Percentiles rank a stretch among this genome's conserved stretches.
Evolutionary conservation across 768 basidiomycete genomes (phyloP).

Genomic region (Tephrocybe sp.): DNA sequence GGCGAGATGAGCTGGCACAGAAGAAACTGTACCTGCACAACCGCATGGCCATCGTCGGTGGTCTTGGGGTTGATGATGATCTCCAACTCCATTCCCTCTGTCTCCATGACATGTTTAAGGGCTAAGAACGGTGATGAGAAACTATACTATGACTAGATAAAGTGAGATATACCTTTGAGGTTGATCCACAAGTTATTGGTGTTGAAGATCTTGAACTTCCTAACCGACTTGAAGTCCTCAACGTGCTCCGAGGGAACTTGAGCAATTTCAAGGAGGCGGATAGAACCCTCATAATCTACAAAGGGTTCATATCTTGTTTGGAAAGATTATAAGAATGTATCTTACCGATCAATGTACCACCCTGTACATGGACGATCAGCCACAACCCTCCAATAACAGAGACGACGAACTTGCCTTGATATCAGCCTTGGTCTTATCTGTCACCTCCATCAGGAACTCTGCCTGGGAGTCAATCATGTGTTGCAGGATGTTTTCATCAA

Average conservation of each 20-base stretch:
- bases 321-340: constrained; percentile 1
- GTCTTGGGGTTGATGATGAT: constrained; percentile 93
- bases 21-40: constrained; percentile 60
- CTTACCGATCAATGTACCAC: constrained; percentile 77
- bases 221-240: constrained; percentile 89
- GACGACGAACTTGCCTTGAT: constrained; percentile 30
- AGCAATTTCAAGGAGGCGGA: constrained; percentile 89
- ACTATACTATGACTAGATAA: neutral
- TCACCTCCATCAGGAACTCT: constrained; percentile 94
- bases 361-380: constrained; percentile 32
- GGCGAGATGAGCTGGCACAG: too few species aligned
- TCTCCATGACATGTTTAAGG: constrained; percentile 87
- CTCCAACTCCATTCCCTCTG: constrained; percentile 84
- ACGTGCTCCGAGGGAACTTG: constrained; percentile 93
- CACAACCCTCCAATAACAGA: neutral
- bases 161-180: constrained; percentile 53
- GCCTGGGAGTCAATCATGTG: constrained; percentile 81
- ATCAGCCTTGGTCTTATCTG: constrained; percentile 95
- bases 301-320: neutral
- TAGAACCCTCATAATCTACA: constrained; percentile 77
- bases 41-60: constrained; percentile 80
- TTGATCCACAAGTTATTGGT: constrained; percentile 84
- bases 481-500: constrained; percentile 79
- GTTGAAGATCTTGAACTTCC: constrained; percentile 95
- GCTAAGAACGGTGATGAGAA: constrained; percentile 38